Conservation (phyloP, 139 green algal genomes). For the Haematococcus lacustris region DNA sequence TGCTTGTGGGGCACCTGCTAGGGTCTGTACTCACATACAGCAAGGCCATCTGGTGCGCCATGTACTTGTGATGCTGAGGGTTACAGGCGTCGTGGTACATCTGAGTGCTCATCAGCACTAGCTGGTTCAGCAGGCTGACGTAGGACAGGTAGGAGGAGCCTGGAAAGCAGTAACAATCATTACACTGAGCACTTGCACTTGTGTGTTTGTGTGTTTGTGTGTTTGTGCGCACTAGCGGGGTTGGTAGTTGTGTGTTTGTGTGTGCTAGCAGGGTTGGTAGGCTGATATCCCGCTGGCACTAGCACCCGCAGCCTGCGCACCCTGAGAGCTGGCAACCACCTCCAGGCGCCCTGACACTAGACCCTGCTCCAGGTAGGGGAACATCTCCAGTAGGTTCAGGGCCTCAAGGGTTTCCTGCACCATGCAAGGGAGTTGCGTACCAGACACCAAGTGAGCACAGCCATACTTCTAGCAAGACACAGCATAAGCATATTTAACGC, state of each 20-base stretch:
- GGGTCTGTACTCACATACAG: constrained; percentile 61
- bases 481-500: too few relatives aligned
- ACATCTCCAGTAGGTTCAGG: not conserved
- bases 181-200: not conserved
- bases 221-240: not conserved
- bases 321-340: too few relatives aligned
- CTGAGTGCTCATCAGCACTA: constrained; percentile 59
- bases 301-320: too few relatives aligned
- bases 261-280: too few relatives aligned
- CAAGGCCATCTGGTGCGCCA: constrained; percentile 52
- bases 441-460: too few relatives aligned
- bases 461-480: too few relatives aligned
- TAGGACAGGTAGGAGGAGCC: constrained; percentile 44
- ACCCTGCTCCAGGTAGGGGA: constrained; percentile 1
- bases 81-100: constrained; percentile 52
- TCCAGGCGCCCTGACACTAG: not conserved
- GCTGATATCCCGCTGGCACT: too few relatives aligned
- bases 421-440: not conserved
- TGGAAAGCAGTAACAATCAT: constrained; percentile 9
- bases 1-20: too few relatives aligned
- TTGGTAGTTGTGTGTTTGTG: not conserved
- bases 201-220: not conserved
- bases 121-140: constrained; percentile 45
- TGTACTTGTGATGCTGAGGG: constrained; percentile 57
- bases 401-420: not conserved